These are phyloP conservation scores for Magnaporthiopsis poae DNA, from an alignment of 2,329 filamentous ascomycete genomes.

Conservation along the genomic window DNA sequence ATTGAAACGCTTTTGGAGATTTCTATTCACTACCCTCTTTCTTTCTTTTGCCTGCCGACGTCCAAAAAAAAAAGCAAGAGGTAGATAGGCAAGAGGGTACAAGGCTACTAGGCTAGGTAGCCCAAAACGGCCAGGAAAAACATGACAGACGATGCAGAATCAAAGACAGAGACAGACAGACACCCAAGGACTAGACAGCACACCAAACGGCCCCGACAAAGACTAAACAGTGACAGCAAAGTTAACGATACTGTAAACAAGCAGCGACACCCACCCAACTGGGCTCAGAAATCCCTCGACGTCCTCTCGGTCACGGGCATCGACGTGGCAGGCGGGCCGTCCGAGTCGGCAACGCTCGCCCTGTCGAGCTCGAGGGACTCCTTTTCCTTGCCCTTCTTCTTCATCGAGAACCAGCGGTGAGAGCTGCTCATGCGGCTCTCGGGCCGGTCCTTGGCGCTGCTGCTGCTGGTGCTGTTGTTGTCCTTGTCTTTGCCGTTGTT, in stretches of 20 bases:
- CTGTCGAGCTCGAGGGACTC: slow-evolving; percentile 45
- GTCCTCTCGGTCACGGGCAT: neutral
- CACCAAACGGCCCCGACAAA: neutral
- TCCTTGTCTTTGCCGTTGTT: slow-evolving; percentile 23
- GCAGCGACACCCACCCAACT: neutral
- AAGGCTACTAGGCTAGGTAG: neutral
- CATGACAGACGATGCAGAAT: neutral
- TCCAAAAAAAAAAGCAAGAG: neutral
- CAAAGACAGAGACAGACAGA: neutral
- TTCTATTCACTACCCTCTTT: neutral
- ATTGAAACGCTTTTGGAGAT: neutral
- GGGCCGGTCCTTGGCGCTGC: slow-evolving; percentile 25
- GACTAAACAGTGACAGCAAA: neutral
- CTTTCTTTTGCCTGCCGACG: neutral
- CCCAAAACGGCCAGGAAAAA: neutral
- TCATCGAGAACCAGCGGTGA: slow-evolving; percentile 42
- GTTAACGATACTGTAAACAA: neutral
- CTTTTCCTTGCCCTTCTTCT: slow-evolving; percentile 50
- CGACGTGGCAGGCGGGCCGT: neutral
- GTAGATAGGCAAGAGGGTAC: neutral
- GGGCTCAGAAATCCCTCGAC: neutral
- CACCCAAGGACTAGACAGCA: neutral
- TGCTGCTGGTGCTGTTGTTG: neutral
- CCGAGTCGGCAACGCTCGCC: slow-evolving; percentile 13
- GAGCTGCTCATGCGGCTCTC: slow-evolving; percentile 8